Base-by-base conservation (phyloP, 2,329 filamentous ascomycete genomes). In the Aphanocladium album region DNA sequence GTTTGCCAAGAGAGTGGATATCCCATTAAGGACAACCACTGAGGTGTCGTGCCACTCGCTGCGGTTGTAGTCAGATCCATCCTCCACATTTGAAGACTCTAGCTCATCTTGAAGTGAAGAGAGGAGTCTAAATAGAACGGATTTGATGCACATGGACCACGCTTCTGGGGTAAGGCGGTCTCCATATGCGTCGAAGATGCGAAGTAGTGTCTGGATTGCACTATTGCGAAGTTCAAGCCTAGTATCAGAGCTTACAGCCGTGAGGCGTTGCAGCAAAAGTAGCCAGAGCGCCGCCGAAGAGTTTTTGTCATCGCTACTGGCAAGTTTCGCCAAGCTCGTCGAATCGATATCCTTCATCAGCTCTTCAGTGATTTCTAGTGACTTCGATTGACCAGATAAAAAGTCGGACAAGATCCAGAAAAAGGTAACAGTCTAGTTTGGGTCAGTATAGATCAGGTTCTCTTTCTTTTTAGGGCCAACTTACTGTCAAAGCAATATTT, bases 321-420 rank as follows among this genome's bases (percentile, higher is more conserved):
- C 87, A 54, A 86, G 80, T 45, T 79, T 74, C 17, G 81, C 78
- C 8, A 85, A 75, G 58, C 89, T 86, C 5, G 73, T 64, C 12
- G 68, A 68, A 67, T 84, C 76, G 62, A 80, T 69, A 63, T 80
- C 77, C 49, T 79, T 74, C 60, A 87, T 79, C 62, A 87, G 78
- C 55, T 80, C 79, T 47, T 81, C 76, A 0, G 81, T 86, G 35
- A 88, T 83, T 1, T 81, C 79, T 49, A 88, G 81, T 0, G 81
- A 78, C 61, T 79, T 79, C 58, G 80, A 84, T 65, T 83, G 84
- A 3, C 80, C 76, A 1, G 85, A 87, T 5, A 98, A 79, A 64
- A 93, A 95, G 72, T 97, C 93, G 0, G 93, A 96, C 8, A 97
- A 83, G 58, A 93, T 93, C 91, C 93, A 97, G 72, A 96, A 96